Base-by-base conservation (phyloP, 129 eudicot species). In the Logfia minima region DNA sequence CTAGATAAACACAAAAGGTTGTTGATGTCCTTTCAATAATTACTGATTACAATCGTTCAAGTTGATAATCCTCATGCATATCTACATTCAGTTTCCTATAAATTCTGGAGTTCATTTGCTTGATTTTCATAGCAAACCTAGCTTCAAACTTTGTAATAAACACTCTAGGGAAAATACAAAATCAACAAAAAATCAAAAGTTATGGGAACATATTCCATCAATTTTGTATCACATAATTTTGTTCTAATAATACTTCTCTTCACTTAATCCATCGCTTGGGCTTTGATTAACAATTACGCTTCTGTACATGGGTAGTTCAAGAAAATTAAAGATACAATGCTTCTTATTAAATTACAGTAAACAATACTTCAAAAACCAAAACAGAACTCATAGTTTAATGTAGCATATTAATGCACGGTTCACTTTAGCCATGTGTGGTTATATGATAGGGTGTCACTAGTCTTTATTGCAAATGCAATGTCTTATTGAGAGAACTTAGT, bases 281-380 rank as follows among this genome's bases (percentile, higher is more conserved):
- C 84, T 69, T 82, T 87, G 71, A 71, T 85, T 83, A 86, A 89
- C n/a, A 86, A 37, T 23, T 86, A 78, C 63, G 88, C 88, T 77
- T 64, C 86, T 59, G 63, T 77, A 6, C 66, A 48, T 7, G 45
- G 9, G 45, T 59, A 59, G 29, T 8, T 58, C 21, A 19, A 58
- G 26, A 11, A 58, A 58, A 19, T 21, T 58, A 58, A 28, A 58
- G 63, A 58, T 58, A 35, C 39, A 19, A 58, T 58, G 28, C 63
- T 19, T 19, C 19, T 3, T 4, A 35, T 35, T 35, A 1, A 35
- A 35, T 1, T 35, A 35, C 6, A 5, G 39, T 35, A 6, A 35
- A 35, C 39, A 35, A 35, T 5, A 5, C 39, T 5, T 35, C 45
- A 39, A 37, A 37, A 39, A 2, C 11, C 45, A 8, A 39, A 39